Evolutionary conservation across 177 flowering plant species (phyloP).

Genomic region (Vitis hybrid): DNA sequence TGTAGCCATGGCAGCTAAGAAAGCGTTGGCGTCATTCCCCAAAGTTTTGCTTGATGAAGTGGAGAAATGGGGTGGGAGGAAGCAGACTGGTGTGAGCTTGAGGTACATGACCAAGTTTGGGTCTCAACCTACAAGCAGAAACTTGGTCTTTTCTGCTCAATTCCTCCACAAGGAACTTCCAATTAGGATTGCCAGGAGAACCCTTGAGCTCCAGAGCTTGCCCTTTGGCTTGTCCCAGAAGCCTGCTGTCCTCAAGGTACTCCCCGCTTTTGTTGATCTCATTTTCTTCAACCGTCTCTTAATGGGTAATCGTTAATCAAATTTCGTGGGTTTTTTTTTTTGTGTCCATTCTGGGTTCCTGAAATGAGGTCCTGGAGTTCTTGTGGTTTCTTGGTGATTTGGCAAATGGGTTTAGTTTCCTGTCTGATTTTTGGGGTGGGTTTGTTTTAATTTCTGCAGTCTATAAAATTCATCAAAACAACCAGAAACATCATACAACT

Average conservation of each 20-base stretch:
- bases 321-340: too few relatives aligned
- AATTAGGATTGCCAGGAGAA: conserved; percentile 80
- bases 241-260: conserved; percentile 83
- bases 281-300: too few relatives aligned
- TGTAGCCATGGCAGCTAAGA: conserved; percentile 54
- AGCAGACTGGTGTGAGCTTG: conserved; percentile 84
- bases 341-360: too few relatives aligned
- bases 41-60: conserved; percentile 72
- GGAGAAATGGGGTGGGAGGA: conserved; percentile 74
- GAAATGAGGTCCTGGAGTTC: too few relatives aligned
- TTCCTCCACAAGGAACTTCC: conserved; percentile 94
- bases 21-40: conserved; percentile 48
- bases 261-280: too few relatives aligned
- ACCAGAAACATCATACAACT: too few relatives aligned
- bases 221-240: conserved; percentile 82
- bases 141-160: conserved; percentile 75
- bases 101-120: conserved; percentile 96
- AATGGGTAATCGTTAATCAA: too few relatives aligned
- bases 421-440: too few relatives aligned
- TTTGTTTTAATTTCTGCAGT: too few relatives aligned
- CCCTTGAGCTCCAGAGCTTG: conserved; percentile 69
- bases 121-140: conserved; percentile 53
- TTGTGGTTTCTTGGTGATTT: too few relatives aligned
- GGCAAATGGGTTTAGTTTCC: too few relatives aligned
- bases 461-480: too few relatives aligned